These are phyloP conservation scores for Fonsecaea pedrosoi DNA, from an alignment of 2,329 filamentous ascomycete species.

Conservation along the genomic window DNA sequence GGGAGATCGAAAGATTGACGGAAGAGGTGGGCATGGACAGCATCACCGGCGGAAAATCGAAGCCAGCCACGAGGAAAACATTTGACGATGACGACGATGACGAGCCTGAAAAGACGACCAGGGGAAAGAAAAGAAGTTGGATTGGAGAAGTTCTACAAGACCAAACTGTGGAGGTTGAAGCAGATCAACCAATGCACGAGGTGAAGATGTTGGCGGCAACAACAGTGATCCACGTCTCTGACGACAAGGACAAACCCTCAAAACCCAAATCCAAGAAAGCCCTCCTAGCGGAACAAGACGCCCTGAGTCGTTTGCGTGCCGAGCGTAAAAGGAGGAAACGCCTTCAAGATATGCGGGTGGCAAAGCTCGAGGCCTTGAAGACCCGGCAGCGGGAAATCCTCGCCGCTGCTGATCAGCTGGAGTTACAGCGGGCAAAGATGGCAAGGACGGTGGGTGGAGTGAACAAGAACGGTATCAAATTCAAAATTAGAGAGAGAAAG, in stretches of 20 bases:
- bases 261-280: conserved; percentile 53
- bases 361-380: conserved; percentile 60
- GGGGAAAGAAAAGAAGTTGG: conserved; percentile 37
- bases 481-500: conserved; percentile 69
- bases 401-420: conserved; percentile 62
- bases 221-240: background rate
- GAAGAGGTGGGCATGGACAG: conserved; percentile 46
- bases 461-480: conserved; percentile 69
- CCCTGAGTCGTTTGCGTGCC: conserved; percentile 47
- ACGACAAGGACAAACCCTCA: conserved; percentile 39
- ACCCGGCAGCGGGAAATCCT: conserved; percentile 62
- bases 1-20: conserved; percentile 51
- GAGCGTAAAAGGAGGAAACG: conserved; percentile 57
- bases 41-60: conserved; percentile 30
- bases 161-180: conserved; percentile 19
- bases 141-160: conserved; percentile 30
- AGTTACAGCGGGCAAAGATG: conserved; percentile 68
- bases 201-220: conserved; percentile 29
- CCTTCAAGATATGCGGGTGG: conserved; percentile 55
- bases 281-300: conserved; percentile 51
- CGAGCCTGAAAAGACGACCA: conserved; percentile 40
- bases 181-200: conserved; percentile 12
- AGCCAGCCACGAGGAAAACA: conserved; percentile 44
- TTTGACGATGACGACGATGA: conserved; percentile 45
- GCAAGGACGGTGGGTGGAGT: conserved; percentile 64